phyloP scores from a whole-genome alignment of 1,284 basidiomycete species.

The Leccinum cinnamomeum region DNA sequence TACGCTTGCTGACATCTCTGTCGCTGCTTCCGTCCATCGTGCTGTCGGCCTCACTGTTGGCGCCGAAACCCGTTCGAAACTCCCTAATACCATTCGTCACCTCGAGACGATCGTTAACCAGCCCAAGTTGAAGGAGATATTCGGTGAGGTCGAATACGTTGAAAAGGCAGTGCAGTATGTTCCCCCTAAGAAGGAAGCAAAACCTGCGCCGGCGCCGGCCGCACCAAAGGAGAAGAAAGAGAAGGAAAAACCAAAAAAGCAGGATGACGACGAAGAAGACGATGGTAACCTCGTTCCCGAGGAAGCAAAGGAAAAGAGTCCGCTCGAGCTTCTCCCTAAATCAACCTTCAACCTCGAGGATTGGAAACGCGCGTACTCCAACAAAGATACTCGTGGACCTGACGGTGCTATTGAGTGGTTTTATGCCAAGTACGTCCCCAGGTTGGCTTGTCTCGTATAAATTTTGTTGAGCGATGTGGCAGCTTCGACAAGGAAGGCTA shows the following conservation, averaged over 20 bases:
- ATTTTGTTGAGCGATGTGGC: slow-evolving; percentile 28
- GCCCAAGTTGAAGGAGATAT: slow-evolving; percentile 68
- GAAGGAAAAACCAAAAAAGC: slow-evolving; percentile 59
- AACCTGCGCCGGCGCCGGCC: slow-evolving; percentile 38
- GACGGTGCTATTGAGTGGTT: slow-evolving; percentile 83
- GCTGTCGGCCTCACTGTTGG: slow-evolving; percentile 59
- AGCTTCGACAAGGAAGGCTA: slow-evolving; percentile 92
- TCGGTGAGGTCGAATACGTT: slow-evolving; percentile 57
- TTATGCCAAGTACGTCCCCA: slow-evolving; percentile 73
- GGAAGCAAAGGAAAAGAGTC: slow-evolving; percentile 88
- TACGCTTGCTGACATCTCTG: slow-evolving; percentile 85
- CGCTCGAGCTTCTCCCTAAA: slow-evolving; percentile 90
- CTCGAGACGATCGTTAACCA: slow-evolving; percentile 85
- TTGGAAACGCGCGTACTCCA: slow-evolving; percentile 98
- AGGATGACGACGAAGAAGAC: slow-evolving; percentile 66
- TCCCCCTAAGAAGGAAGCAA: slow-evolving; percentile 74
- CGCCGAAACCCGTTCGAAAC: slow-evolving; percentile 59
- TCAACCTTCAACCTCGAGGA: slow-evolving; percentile 94
- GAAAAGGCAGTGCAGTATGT: slow-evolving; percentile 75
- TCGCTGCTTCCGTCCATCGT: slow-evolving; percentile 61
- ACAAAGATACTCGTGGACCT: slow-evolving; percentile 87
- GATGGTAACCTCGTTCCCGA: slow-evolving; percentile 61
- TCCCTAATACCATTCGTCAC: slow-evolving; percentile 82
- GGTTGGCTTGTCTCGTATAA: not conserved
- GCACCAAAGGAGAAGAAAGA: slow-evolving; percentile 58